These are phyloP conservation scores for carrot (Daucus carota) DNA, from an alignment of 129 eudicot species.

Conservation along the genomic window DNA sequence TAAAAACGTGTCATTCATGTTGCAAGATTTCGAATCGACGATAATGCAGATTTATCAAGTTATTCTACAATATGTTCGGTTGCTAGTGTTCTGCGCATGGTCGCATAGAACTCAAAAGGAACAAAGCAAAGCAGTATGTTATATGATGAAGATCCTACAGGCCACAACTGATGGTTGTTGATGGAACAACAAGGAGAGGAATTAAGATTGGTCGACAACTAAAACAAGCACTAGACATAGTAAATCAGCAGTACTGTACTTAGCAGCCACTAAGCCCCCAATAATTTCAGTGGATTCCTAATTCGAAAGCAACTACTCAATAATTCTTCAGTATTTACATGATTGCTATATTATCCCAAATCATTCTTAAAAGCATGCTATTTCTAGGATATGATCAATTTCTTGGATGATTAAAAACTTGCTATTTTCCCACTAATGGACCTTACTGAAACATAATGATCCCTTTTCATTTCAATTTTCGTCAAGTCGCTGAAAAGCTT, in stretches of 20 bases:
- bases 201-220: not conserved
- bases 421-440: not conserved
- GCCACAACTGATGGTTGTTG: not conserved
- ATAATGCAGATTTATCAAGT: not conserved
- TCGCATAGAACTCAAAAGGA: not conserved
- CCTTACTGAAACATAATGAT: not conserved
- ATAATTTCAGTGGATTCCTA: slow-evolving; percentile 10
- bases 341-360: not conserved
- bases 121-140: not conserved
- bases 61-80: not conserved
- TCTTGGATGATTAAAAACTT: not conserved
- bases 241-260: not conserved
- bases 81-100: not conserved
- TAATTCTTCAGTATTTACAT: not conserved
- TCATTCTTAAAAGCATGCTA: not conserved
- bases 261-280: not conserved
- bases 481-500: not conserved
- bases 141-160: not conserved
- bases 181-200: not conserved
- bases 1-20: not conserved
- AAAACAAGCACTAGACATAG: not conserved
- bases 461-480: not conserved
- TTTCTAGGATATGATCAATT: not conserved
- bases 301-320: slow-evolving; percentile 17
- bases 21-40: not conserved